Conservation (phyloP, 139 green algal species). For the Chlamydomonas asymmetrica region DNA sequence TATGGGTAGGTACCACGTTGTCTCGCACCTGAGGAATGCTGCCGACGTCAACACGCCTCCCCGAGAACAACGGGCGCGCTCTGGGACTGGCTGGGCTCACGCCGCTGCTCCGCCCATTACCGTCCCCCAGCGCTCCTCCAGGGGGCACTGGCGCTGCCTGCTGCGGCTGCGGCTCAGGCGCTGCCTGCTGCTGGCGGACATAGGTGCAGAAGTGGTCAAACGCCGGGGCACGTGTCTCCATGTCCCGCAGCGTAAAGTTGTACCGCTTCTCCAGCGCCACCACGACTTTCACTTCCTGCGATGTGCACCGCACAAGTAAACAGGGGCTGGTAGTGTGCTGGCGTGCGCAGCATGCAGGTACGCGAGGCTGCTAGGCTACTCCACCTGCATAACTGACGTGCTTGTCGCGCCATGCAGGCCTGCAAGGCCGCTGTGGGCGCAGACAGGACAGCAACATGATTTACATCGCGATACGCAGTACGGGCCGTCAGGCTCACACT, state of each 20-base stretch:
- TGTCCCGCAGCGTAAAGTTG: constrained; percentile 29
- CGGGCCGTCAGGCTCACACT: background rate
- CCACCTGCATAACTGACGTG: background rate
- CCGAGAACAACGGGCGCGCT: background rate
- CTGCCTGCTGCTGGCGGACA: background rate
- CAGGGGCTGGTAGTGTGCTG: background rate
- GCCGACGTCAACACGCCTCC: background rate
- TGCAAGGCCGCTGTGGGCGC: background rate
- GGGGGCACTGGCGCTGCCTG: background rate
- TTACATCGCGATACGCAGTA: background rate
- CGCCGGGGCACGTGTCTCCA: constrained; percentile 12
- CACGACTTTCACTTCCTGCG: constrained; percentile 4
- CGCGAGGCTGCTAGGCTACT: background rate
- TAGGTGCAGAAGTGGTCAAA: constrained; percentile 40
- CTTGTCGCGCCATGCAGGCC: background rate
- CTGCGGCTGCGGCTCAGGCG: background rate
- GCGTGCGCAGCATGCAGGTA: background rate
- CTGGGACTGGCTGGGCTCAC: too few species aligned
- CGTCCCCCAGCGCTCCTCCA: background rate
- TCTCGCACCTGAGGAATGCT: too few species aligned
- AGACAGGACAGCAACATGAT: background rate
- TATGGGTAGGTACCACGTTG: too few species aligned
- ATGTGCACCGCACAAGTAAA: background rate
- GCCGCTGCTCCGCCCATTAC: background rate
- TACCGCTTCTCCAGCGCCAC: constrained; percentile 36